A percentile compares a stretch with the other conserved stretches of the same genome.
Conservation (phyloP, 805 yeast species). For the Barnettozyma vustinii region DNA sequence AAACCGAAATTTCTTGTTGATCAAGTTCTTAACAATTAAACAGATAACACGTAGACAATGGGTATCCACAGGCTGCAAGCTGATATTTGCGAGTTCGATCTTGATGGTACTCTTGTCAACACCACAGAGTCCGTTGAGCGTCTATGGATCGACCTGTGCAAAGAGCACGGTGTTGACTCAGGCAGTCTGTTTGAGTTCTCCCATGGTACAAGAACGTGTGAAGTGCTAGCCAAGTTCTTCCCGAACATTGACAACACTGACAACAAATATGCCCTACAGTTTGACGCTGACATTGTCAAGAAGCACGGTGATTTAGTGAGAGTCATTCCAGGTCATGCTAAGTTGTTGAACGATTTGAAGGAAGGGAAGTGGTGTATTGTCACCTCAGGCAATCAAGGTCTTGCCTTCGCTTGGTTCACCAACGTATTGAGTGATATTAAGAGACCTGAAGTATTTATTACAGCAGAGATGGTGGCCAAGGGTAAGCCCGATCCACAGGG, state of each 20-base stretch:
- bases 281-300: constrained; percentile 54
- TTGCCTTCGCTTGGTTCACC: constrained; percentile 77
- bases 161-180: constrained; percentile 63
- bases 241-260: constrained; percentile 68
- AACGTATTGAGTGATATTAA: constrained; percentile 45
- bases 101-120: constrained; percentile 83
- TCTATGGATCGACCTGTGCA: constrained; percentile 74
- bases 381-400: constrained; percentile 72
- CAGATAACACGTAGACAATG: constrained; percentile 6
- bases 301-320: constrained; percentile 67
- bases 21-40: background rate
- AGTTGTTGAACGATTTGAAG: constrained; percentile 51
- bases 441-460: constrained; percentile 70
- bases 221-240: constrained; percentile 66
- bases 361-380: constrained; percentile 73
- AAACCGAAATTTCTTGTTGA: no score
- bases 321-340: constrained; percentile 72
- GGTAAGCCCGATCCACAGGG: constrained; percentile 92
- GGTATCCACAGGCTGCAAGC: constrained; percentile 15
- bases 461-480: constrained; percentile 72
- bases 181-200: constrained; percentile 28
- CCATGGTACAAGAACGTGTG: constrained; percentile 83
- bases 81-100: constrained; percentile 54
- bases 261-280: constrained; percentile 60
- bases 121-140: constrained; percentile 80